Percentiles rank a stretch among this genome's conserved stretches.
phyloP scores from a whole-genome alignment of 345 rosid genomes.

The Clausena lansium region DNA sequence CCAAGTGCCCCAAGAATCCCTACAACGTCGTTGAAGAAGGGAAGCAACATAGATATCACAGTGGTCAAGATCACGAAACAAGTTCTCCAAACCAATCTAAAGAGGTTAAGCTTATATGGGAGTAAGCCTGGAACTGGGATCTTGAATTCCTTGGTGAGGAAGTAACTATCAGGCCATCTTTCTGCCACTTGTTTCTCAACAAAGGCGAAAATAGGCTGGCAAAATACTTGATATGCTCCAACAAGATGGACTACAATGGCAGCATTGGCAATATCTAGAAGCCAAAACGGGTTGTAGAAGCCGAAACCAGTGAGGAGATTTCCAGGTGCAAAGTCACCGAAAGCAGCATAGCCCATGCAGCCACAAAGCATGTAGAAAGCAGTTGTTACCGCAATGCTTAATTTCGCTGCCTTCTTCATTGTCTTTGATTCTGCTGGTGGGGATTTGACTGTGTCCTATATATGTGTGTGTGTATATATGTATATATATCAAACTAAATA shows the following conservation, averaged over 20 bases:
- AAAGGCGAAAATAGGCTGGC: constrained; percentile 59
- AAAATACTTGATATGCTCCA: constrained; percentile 63
- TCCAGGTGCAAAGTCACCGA: constrained; percentile 55
- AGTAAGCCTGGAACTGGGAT: constrained; percentile 33
- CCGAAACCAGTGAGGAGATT: constrained; percentile 63
- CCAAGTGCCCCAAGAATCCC: constrained; percentile 57
- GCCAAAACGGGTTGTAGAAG: constrained; percentile 63
- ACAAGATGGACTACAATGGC: constrained; percentile 61
- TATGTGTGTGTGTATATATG: no score
- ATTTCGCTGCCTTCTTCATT: constrained; percentile 47
- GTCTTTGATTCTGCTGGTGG: constrained; percentile 53
- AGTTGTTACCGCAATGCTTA: constrained; percentile 45
- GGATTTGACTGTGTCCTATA: constrained; percentile 45
- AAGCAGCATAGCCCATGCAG: constrained; percentile 62
- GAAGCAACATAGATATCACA: constrained; percentile 52
- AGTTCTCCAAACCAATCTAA: constrained; percentile 50
- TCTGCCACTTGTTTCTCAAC: constrained; percentile 35
- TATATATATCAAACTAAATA: not conserved
- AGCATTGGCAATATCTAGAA: constrained; percentile 58
- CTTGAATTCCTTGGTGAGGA: constrained; percentile 38
- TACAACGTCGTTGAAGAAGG: constrained; percentile 52
- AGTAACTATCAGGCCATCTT: constrained; percentile 33
- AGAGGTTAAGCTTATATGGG: constrained; percentile 37
- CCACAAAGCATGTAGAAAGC: constrained; percentile 56
- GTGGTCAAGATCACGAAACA: constrained; percentile 48